phyloP scores from a whole-genome alignment of 305 asterid genomes.

The Euphrasia arctica region DNA sequence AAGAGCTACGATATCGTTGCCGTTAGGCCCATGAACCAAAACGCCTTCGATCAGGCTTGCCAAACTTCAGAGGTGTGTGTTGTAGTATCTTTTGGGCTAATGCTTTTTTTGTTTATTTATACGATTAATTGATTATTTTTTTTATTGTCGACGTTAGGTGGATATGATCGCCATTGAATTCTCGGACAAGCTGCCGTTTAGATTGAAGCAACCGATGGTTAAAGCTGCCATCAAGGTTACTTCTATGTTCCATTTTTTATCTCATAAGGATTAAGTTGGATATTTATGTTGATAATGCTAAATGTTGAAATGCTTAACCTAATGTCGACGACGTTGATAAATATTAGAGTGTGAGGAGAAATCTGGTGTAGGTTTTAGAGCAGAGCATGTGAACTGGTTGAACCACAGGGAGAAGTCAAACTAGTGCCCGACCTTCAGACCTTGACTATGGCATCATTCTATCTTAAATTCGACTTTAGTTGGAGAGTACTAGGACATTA shows the following conservation, averaged over 20 bases:
- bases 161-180: constrained; percentile 81
- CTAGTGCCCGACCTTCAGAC: not conserved
- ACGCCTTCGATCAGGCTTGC: constrained; percentile 72
- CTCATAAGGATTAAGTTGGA: constrained; percentile 3
- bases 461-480: not conserved
- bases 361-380: not conserved
- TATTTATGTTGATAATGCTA: not conserved
- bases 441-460: not conserved
- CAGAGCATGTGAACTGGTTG: not conserved
- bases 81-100: constrained; percentile 1
- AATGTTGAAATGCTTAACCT: too few species aligned
- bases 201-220: constrained; percentile 75
- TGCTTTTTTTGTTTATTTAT: not conserved
- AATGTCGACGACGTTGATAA: too few species aligned
- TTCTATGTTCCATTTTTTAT: constrained; percentile 12
- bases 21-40: constrained; percentile 62
- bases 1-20: constrained; percentile 73
- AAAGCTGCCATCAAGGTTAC: constrained; percentile 79
- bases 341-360: not conserved
- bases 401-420: not conserved
- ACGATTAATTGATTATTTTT: not conserved
- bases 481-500: not conserved
- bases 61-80: constrained; percentile 58
- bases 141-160: constrained; percentile 46
- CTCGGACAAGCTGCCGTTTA: constrained; percentile 62